Percentiles rank a stretch among this genome's conserved stretches.
Conservation (phyloP, 441 rosid species). For the Euphorbia corollata region DNA sequence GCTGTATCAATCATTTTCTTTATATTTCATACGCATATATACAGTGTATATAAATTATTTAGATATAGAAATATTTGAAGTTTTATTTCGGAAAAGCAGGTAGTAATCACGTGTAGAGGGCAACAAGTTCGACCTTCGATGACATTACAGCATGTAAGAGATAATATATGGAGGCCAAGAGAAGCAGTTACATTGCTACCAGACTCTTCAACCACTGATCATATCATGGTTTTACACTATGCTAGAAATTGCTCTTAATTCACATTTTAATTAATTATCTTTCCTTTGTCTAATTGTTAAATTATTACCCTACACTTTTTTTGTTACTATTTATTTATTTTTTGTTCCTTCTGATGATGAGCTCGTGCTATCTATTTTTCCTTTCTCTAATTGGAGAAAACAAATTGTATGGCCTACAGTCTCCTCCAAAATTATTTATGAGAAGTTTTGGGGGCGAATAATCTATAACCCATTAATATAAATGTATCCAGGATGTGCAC, state of each 20-base stretch:
- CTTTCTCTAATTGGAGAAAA: slow-evolving; percentile 27
- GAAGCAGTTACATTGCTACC: slow-evolving; percentile 58
- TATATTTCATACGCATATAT: no score
- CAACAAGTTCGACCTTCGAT: slow-evolving; percentile 61
- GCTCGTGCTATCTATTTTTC: slow-evolving; percentile 5
- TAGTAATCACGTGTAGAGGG: slow-evolving; percentile 91
- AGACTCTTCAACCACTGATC: slow-evolving; percentile 52
- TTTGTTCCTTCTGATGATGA: slow-evolving; percentile 8
- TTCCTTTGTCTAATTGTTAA: slow-evolving; percentile 23
- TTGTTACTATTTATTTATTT: not conserved
- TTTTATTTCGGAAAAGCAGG: slow-evolving; percentile 36
- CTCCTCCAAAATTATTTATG: slow-evolving; percentile 26
- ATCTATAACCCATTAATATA: slow-evolving; percentile 21
- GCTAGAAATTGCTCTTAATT: slow-evolving; percentile 39
- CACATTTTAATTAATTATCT: slow-evolving; percentile 13
- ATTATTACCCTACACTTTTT: slow-evolving; percentile 19
- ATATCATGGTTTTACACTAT: slow-evolving; percentile 81
- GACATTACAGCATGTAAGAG: slow-evolving; percentile 90
- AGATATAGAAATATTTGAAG: no score
- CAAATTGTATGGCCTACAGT: slow-evolving; percentile 19
- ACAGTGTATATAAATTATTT: no score
- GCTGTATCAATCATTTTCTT: no score
- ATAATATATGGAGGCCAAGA: slow-evolving; percentile 65
- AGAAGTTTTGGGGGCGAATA: slow-evolving; percentile 24
- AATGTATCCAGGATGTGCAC: slow-evolving; percentile 22